Evolutionary conservation across 2,329 filamentous ascomycete genomes (phyloP), one percentile per base, ranked within the genome.

Genomic region (Pseudovirgaria hyperparasitica): DNA sequence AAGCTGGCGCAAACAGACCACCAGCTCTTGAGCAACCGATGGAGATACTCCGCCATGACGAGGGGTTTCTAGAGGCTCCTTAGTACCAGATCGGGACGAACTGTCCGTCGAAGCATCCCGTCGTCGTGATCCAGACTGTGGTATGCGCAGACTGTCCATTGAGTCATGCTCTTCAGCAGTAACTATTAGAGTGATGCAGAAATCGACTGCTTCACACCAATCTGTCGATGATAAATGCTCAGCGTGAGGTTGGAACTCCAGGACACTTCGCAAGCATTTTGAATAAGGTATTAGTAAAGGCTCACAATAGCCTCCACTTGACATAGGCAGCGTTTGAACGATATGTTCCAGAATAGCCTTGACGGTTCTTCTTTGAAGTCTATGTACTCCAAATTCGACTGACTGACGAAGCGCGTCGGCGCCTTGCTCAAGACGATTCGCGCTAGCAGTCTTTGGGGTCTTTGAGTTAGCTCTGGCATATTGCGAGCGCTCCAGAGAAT

Each of bases 331-430:
- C 11, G 74, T 72, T 37, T 93, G 75, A 3, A 72, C 76, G 34
- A 96, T 77, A 53, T 93, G 85, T 37, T 84, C 75, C 37, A 92
- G 63, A 10, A 94, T 60, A 5, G 79, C 72, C 40, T 76, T 69
- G n/a, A 87, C 63, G 1, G 85, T 87, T 49, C 84, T 92, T 33
- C 65, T 62, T 43, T 75, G 79, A 36, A 96, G 54, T 33, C 69
- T 76, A 12, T 64, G 56, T 17, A 76, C 62, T 13, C 81, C 79
- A 28, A 77, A 68, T 36, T 78, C 73, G 25, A 92, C 67, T 14
- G 78, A 70, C 15, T 76, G 62, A 28, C 82, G 76, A 30, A 96
- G 56, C 6, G 77, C 76, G 24, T 72, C 70, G 16, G 79, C 79
- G 42, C 75, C 82, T 41, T 71, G 67, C 28, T 68, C 64, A 8